Base-by-base conservation (phyloP, 805 yeast genomes). In the Candida patagonica region DNA sequence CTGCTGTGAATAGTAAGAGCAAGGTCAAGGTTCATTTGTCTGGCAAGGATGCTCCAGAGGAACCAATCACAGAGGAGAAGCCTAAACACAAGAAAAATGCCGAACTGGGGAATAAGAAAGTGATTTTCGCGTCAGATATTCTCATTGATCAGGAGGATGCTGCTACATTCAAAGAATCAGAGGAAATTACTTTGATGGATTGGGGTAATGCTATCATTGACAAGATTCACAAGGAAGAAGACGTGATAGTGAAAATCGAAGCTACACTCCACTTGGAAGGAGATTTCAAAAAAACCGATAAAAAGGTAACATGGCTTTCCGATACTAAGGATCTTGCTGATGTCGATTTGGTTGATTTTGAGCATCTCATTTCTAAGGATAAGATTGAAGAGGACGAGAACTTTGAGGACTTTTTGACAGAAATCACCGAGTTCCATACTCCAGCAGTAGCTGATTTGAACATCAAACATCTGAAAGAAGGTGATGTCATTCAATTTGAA, bases 141-240 rank as follows among this genome's bases (percentile, higher is more conserved):
- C 65, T 85, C 52, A 70, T 89, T 54, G 96, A 88, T 58, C 95
- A 84, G 67, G 89, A 71, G 22, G 97, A 89, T 63, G 83, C 82
- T 27, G 67, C 65, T 45, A 79, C 88, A 34, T 68, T 80, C 45
- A 76, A 71, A 50, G 89, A 77, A 31, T 84, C 81, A 48, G 97
- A 89, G 66, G 97, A 89, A 68, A 70, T 88, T 47, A 89, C 97
- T n/a, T 74, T 89, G 55, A 89, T 89, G 97, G 96, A 89, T 66
- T 89, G 97, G 97, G 97, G 96, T 72, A 89, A 89, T 61, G 82
- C 78, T 43, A 81, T 89, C 50, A 67, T 88, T 49, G 74, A 80
- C 49, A 75, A 76, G 60, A 73, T 88, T 56, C 65, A 65, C 59
- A 78, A 74, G 60, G 78, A 76, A 47, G 73, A 63, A 35, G 61